Conservation (phyloP, 371 early-diverging fungal genomes). For the Actinomortierella wolfii region DNA sequence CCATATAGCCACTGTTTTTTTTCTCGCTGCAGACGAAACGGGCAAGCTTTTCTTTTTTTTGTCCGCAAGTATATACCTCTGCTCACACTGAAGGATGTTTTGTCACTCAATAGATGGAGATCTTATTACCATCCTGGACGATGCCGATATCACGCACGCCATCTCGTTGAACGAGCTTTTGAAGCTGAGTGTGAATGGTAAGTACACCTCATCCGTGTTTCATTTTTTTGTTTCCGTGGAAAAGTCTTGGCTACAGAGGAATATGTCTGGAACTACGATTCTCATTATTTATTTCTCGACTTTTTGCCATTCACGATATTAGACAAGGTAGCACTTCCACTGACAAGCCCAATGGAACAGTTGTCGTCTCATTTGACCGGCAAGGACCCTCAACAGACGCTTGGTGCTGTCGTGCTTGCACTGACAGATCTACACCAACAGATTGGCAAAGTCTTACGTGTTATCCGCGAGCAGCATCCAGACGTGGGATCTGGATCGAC, state of each 20-base stretch:
- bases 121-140: conserved; percentile 58
- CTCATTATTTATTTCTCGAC: neutral
- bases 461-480: conserved; percentile 31
- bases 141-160: conserved; percentile 59
- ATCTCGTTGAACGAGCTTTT: conserved; percentile 54
- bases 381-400: conserved; percentile 26
- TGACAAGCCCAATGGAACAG: conserved; percentile 24
- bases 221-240: neutral
- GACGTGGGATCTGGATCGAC: neutral
- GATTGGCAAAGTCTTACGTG: conserved; percentile 17
- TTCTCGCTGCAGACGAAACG: too few species aligned
- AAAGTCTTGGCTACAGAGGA: too few species aligned
- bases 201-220: neutral
- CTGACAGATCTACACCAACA: conserved; percentile 22
- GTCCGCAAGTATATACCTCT: too few species aligned
- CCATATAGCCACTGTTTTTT: too few species aligned
- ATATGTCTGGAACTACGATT: too few species aligned
- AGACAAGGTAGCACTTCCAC: conserved; percentile 36
- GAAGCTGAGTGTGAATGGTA: conserved; percentile 54
- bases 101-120: conserved; percentile 63
- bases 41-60: neutral
- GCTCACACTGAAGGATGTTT: too few species aligned
- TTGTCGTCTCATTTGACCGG: conserved; percentile 14
- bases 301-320: neutral
- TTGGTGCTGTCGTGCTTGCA: conserved; percentile 25